phyloP scores from a whole-genome alignment of 345 rosid species.

The Lepidium didymum region DNA sequence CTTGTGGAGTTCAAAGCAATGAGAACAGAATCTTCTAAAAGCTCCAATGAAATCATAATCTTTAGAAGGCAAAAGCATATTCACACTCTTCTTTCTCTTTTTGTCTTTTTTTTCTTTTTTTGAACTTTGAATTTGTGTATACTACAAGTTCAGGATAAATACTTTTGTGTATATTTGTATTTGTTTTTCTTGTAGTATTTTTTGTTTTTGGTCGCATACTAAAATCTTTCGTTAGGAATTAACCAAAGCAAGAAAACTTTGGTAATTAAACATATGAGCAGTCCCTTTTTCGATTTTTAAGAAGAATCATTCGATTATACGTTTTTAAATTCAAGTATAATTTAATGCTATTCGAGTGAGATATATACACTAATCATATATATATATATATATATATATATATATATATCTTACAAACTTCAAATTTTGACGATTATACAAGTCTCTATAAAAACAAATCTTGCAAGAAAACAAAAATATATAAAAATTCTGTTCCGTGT shows the following conservation, averaged over 20 bases:
- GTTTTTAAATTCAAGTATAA: no score
- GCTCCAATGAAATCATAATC: background rate
- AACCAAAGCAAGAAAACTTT: no score
- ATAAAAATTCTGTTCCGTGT: constrained; percentile 20
- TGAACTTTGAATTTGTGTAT: constrained; percentile 11
- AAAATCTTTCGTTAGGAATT: background rate
- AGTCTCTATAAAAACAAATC: background rate
- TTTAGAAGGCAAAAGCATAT: background rate
- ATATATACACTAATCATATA: no score
- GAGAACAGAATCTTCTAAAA: constrained; percentile 74
- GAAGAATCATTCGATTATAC: no score
- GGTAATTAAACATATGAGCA: no score
- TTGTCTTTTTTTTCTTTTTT: background rate
- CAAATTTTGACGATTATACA: background rate
- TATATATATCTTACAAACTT: no score
- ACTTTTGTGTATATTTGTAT: background rate
- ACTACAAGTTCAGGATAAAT: constrained; percentile 15
- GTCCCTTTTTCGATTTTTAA: no score
- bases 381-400: no score
- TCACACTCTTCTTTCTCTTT: background rate
- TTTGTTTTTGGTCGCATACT: background rate
- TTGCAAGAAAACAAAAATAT: background rate
- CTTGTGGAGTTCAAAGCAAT: constrained; percentile 85
- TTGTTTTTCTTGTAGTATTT: background rate
- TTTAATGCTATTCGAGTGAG: no score